A percentile compares a stretch with the other conserved stretches of the same genome.
These are phyloP conservation scores for Aspergillus ruber DNA, from an alignment of 2,329 filamentous ascomycete species.

Conservation along the genomic window DNA sequence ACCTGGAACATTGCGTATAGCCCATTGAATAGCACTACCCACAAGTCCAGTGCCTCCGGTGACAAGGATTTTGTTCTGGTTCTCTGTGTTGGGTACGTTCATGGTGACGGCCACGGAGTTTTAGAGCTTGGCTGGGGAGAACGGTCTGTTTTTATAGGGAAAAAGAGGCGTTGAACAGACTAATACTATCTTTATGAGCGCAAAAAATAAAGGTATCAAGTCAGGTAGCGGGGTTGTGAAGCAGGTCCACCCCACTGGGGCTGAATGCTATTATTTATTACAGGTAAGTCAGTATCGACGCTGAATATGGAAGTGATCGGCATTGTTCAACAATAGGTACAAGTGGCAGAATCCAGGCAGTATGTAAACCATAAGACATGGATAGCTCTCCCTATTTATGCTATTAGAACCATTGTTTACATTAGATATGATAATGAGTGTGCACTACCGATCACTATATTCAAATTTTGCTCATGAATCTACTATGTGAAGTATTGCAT, in stretches of 20 bases:
- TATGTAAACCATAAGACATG: too few relatives aligned
- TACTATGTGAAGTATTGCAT: too few relatives aligned
- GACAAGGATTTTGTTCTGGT: not conserved
- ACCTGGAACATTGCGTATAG: not conserved
- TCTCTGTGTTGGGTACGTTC: not conserved
- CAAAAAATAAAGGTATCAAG: too few relatives aligned
- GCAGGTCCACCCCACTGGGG: not conserved
- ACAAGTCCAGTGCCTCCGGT: not conserved
- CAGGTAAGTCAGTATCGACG: too few relatives aligned
- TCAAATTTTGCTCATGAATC: too few relatives aligned
- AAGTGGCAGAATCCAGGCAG: too few relatives aligned
- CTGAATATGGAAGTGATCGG: too few relatives aligned
- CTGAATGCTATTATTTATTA: not conserved
- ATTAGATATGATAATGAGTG: too few relatives aligned
- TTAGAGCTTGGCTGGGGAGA: not conserved
- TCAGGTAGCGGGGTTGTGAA: not conserved
- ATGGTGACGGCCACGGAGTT: not conserved
- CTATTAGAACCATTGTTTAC: too few relatives aligned
- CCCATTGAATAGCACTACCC: slow-evolving; percentile 1
- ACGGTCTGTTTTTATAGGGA: not conserved
- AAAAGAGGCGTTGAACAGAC: not conserved
- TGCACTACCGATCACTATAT: too few relatives aligned
- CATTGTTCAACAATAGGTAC: too few relatives aligned
- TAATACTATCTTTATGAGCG: not conserved
- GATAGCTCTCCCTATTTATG: too few relatives aligned